Conservation (phyloP, 2,329 filamentous ascomycete species). For the Pseudogymnoascus sp. region DNA sequence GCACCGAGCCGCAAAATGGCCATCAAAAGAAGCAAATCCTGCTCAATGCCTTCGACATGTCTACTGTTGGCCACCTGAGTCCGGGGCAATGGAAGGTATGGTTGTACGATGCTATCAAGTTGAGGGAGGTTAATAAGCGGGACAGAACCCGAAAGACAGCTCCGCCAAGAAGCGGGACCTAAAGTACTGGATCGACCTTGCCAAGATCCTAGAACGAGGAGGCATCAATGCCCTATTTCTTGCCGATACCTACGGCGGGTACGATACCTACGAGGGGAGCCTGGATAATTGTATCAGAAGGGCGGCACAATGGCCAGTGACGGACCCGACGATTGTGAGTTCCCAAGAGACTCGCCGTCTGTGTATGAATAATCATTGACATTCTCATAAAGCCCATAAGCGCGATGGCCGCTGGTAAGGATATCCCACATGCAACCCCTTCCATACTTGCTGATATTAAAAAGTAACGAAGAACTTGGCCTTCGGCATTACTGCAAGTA, state of each 20-base stretch:
- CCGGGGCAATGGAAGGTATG: constrained; percentile 59
- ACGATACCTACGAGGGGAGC: constrained; percentile 54
- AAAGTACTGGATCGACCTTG: constrained; percentile 55
- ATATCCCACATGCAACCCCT: constrained; percentile 42
- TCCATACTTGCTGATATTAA: constrained; percentile 46
- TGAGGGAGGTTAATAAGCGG: neutral
- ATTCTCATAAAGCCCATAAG: constrained; percentile 41
- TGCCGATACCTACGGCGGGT: constrained; percentile 50
- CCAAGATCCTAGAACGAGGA: constrained; percentile 51
- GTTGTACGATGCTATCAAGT: constrained; percentile 3
- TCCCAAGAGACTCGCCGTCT: neutral
- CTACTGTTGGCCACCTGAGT: constrained; percentile 53
- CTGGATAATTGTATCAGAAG: constrained; percentile 51
- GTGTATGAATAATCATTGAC: neutral
- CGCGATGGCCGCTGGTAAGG: constrained; percentile 56
- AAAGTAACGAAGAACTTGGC: constrained; percentile 51
- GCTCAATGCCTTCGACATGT: constrained; percentile 60
- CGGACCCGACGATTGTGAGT: constrained; percentile 54
- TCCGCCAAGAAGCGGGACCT: constrained; percentile 52
- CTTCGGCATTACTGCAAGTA: constrained; percentile 58
- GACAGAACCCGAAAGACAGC: constrained; percentile 49
- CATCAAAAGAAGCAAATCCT: constrained; percentile 44
- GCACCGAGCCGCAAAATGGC: neutral
- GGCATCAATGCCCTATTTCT: constrained; percentile 58
- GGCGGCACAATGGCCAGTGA: constrained; percentile 62